A percentile compares a stretch with the other conserved stretches of the same genome.
Evolutionary conservation across 2,329 filamentous ascomycete genomes (phyloP).

Genomic region (Exophiala aquamarina): DNA sequence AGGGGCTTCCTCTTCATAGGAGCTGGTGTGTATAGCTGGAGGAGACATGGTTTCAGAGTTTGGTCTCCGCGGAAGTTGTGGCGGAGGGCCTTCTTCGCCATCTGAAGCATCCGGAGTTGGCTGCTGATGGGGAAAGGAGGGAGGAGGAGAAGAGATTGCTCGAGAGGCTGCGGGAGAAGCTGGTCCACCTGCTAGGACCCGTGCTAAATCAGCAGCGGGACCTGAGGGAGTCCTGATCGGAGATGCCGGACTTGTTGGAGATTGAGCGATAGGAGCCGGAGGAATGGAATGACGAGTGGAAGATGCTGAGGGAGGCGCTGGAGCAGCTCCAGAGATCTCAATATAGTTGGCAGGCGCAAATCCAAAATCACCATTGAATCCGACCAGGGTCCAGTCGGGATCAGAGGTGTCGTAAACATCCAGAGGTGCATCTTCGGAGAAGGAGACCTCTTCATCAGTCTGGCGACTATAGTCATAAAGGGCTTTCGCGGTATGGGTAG

Average conservation of each 20-base stretch:
- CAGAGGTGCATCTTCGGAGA: constrained; percentile 81
- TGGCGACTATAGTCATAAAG: constrained; percentile 97
- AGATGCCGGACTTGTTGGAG: constrained; percentile 29
- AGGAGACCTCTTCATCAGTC: constrained; percentile 96
- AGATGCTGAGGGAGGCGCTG: constrained; percentile 47
- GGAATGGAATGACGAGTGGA: constrained; percentile 27
- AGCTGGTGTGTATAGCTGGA: constrained; percentile 34
- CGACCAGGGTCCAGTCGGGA: constrained; percentile 94
- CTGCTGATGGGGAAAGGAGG: constrained; percentile 48
- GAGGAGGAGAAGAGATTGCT: constrained; percentile 36
- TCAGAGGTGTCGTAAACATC: constrained; percentile 87
- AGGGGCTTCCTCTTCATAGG: constrained; percentile 39
- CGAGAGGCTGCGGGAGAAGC: constrained; percentile 32
- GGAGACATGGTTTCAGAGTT: constrained; percentile 50
- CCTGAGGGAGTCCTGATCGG: constrained; percentile 48
- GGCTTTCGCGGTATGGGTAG: constrained; percentile 74
- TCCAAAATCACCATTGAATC: constrained; percentile 79
- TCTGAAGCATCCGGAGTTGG: constrained; percentile 70
- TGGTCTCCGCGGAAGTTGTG: constrained; percentile 64
- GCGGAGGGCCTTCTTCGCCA: constrained; percentile 54
- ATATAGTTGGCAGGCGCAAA: constrained; percentile 98
- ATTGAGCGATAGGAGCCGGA: constrained; percentile 28
- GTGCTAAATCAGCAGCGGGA: constrained; percentile 60
- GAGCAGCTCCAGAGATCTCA: constrained; percentile 60
- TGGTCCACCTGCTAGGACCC: constrained; percentile 40